A percentile compares a stretch with the other conserved stretches of the same genome.
phyloP scores from a whole-genome alignment of 2,329 filamentous ascomycete species.

The Monosporascus sp. region DNA sequence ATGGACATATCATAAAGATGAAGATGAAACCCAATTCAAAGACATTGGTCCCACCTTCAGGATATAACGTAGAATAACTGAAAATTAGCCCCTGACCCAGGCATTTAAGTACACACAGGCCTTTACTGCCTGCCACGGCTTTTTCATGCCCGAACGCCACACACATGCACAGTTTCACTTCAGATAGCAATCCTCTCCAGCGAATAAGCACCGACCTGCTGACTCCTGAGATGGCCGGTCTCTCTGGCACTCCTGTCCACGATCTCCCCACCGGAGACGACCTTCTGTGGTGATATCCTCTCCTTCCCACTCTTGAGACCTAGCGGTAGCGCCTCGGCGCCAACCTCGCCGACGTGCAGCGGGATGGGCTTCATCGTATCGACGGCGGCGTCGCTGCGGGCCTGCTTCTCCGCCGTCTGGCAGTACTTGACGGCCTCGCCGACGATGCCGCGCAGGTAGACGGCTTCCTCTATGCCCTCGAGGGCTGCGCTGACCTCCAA shows the following conservation, averaged over 20 bases:
- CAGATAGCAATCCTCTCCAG: constrained; percentile 71
- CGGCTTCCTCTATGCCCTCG: constrained; percentile 65
- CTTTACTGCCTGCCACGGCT: too few species aligned
- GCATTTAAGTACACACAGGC: too few species aligned
- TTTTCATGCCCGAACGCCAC: too few species aligned
- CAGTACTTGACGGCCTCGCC: constrained; percentile 62
- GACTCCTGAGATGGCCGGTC: constrained; percentile 70
- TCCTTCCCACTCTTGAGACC: constrained; percentile 59
- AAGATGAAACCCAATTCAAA: too few species aligned
- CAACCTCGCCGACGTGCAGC: constrained; percentile 39
- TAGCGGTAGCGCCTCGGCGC: constrained; percentile 56
- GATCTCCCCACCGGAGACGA: constrained; percentile 65
- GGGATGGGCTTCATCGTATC: constrained; percentile 40
- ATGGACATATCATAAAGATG: too few species aligned
- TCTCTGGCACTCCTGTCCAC: constrained; percentile 65
- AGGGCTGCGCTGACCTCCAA: constrained; percentile 66
- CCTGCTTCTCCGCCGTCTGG: constrained; percentile 28
- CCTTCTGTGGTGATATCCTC: constrained; percentile 48
- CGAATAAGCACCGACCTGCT: constrained; percentile 76
- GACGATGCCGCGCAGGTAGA: constrained; percentile 58
- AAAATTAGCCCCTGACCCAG: too few species aligned
- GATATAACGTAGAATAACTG: too few species aligned
- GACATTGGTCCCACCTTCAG: too few species aligned
- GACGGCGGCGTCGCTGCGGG: constrained; percentile 13
- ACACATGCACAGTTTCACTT: constrained; percentile 16